Evolutionary conservation across 495 filamentous ascomycete species (phyloP), one percentile per base, ranked within the genome.

Genomic region (Hypomontagnella submonticulosa): DNA sequence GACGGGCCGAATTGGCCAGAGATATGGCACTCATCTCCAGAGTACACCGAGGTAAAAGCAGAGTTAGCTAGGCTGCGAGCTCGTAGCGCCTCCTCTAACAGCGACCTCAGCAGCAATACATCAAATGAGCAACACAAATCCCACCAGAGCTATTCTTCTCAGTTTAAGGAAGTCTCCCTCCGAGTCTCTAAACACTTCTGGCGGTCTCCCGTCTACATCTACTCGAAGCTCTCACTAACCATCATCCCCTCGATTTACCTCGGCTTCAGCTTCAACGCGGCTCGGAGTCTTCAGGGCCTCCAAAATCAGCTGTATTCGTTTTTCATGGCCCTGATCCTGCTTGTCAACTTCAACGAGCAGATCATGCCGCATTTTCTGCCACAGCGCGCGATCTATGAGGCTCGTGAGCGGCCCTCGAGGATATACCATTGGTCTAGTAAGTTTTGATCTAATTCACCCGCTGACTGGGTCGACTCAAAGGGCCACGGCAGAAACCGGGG

Each of bases 141-240:
- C 44, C 83, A 86, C 66, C 87, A 87, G 8, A 75, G 81, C 7
- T 87, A 88, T 70, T 43, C 50, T 6, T 63, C 72, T n/a, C 89
- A 91, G 72, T 73, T 89, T 19, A 71, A 60, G 53, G 76, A 79
- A 40, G 86, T 88, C 50, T 80, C 78, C 10, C 64, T 76, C 75
- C 83, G 93, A 49, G 87, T 93, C 66, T 94, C 95, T 78, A 79
- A 93, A 73, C 91, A 96, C 71, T 96, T 94, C 79, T 97, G 92
- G 90, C 88, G 93, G 34, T 92, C 89, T 8, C 93, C 92, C 1
- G 82, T 83, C 0, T 97, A 97, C 76, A 89, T 96, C 66, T 93
- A 91, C 73, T 90, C 91, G 43, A 88, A 88, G 76, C 56, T 75
- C 7, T 72, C 79, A 16, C 83, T 90, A 34, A 88, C 85, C 66